These are phyloP conservation scores for Teunomyces aglyptinius DNA, from an alignment of 805 yeast genomes.

Conservation along the genomic window DNA sequence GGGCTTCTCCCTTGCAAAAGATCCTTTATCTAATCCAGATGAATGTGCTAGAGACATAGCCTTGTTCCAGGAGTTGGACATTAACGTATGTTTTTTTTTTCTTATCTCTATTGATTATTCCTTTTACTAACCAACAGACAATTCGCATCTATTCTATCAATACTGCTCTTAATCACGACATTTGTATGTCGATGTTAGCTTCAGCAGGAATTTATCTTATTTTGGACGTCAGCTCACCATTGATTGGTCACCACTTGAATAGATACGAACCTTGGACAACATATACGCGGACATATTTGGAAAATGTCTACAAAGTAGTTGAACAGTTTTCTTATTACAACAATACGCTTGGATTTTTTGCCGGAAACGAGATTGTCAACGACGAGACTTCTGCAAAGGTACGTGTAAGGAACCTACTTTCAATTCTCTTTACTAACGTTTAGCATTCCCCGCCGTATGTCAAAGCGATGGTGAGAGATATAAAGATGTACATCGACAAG, in stretches of 20 bases:
- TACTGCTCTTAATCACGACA: constrained; percentile 78
- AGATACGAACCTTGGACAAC: constrained; percentile 94
- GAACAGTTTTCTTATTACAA: constrained; percentile 81
- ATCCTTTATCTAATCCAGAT: constrained; percentile 74
- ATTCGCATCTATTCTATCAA: constrained; percentile 85
- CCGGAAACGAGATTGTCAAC: constrained; percentile 88
- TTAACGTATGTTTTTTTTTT: constrained; percentile 47
- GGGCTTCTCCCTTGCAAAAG: constrained; percentile 53
- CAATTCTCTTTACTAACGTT: not conserved
- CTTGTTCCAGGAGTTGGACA: constrained; percentile 78
- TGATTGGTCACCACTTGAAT: constrained; percentile 73
- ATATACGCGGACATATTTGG: constrained; percentile 66
- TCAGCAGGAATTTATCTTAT: constrained; percentile 90
- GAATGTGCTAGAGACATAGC: constrained; percentile 79
- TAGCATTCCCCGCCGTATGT: constrained; percentile 66
- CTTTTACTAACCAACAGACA: constrained; percentile 41
- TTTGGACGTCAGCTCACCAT: constrained; percentile 88
- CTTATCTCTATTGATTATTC: not conserved
- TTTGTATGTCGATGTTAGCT: constrained; percentile 88
- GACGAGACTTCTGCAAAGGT: constrained; percentile 65
- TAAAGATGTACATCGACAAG: constrained; percentile 63
- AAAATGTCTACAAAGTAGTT: constrained; percentile 74
- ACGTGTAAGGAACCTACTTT: constrained; percentile 9
- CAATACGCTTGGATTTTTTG: constrained; percentile 87
- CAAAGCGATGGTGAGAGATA: constrained; percentile 76